phyloP scores from a whole-genome alignment of 441 rosid genomes.

The Sinapis alba region DNA sequence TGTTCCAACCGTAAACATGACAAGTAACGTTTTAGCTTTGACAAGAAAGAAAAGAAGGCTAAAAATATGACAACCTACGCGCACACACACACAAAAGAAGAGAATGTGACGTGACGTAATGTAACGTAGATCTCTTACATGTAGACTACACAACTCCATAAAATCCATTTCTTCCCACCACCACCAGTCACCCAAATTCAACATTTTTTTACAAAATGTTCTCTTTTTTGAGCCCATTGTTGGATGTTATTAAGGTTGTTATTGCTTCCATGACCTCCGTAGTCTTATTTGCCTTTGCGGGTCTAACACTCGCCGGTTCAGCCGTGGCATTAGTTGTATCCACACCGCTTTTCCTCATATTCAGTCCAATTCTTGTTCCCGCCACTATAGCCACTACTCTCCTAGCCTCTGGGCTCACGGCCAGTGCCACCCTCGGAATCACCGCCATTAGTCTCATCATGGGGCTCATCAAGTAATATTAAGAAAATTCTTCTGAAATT shows the following conservation, averaged over 20 bases:
- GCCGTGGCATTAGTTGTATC: constrained; percentile 63
- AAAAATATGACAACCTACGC: not conserved
- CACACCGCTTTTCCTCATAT: constrained; percentile 73
- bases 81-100: not conserved
- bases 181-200: constrained; percentile 6
- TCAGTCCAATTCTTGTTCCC: constrained; percentile 81
- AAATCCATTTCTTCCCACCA: not conserved
- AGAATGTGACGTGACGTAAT: not conserved
- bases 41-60: not conserved
- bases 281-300: constrained; percentile 46
- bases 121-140: constrained; percentile 2
- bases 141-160: constrained; percentile 5
- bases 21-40: not conserved
- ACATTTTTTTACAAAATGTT: constrained; percentile 1
- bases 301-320: constrained; percentile 56
- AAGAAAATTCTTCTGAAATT: not conserved
- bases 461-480: constrained; percentile 60
- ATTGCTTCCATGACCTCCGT: constrained; percentile 5
- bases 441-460: constrained; percentile 59
- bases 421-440: constrained; percentile 67
- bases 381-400: constrained; percentile 54
- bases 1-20: constrained; percentile 1
- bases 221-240: not conserved
- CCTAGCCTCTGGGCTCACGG: constrained; percentile 54
- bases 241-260: not conserved